A percentile compares a stretch with the other conserved stretches of the same genome.
Evolutionary conservation across 768 basidiomycete genomes (phyloP).

Genomic region (Termitomyces sp.): DNA sequence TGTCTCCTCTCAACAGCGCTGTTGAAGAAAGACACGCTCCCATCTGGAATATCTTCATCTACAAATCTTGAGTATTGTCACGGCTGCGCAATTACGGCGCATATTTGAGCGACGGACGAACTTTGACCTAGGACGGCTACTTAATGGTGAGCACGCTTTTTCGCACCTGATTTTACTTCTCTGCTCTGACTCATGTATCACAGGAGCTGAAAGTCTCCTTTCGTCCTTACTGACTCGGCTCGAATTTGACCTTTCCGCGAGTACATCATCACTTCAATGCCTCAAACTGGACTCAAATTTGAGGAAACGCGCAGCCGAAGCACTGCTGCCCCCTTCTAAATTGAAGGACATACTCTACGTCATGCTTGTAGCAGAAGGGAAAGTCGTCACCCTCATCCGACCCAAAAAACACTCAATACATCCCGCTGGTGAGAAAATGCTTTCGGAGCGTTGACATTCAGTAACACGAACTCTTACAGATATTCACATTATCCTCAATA

Average conservation of each 20-base stretch:
- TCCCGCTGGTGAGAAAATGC: conserved; percentile 59
- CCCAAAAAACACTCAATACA: conserved; percentile 95
- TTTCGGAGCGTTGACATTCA: background rate
- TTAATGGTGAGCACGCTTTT: conserved; percentile 43
- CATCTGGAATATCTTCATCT: conserved; percentile 96
- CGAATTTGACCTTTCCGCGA: conserved; percentile 78
- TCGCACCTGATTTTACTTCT: background rate
- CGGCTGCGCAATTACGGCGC: conserved; percentile 73
- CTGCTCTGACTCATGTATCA: background rate
- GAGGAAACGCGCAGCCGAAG: conserved; percentile 72
- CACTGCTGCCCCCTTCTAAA: conserved; percentile 74
- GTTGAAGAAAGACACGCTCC: conserved; percentile 77
- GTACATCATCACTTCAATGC: conserved; percentile 75
- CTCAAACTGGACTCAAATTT: conserved; percentile 66
- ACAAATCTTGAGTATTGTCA: conserved; percentile 88
- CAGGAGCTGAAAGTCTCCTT: conserved; percentile 82
- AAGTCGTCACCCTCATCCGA: conserved; percentile 80
- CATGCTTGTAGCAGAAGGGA: conserved; percentile 72
- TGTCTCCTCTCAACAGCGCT: conserved; percentile 23
- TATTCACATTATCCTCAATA: conserved; percentile 89
- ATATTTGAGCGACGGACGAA: conserved; percentile 90
- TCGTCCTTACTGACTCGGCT: conserved; percentile 63
- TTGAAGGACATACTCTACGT: conserved; percentile 93
- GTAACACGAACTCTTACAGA: conserved; percentile 37
- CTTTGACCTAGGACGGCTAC: conserved; percentile 78